Conservation (phyloP, 495 filamentous ascomycete species). For the Talaromyces stipitatus region DNA sequence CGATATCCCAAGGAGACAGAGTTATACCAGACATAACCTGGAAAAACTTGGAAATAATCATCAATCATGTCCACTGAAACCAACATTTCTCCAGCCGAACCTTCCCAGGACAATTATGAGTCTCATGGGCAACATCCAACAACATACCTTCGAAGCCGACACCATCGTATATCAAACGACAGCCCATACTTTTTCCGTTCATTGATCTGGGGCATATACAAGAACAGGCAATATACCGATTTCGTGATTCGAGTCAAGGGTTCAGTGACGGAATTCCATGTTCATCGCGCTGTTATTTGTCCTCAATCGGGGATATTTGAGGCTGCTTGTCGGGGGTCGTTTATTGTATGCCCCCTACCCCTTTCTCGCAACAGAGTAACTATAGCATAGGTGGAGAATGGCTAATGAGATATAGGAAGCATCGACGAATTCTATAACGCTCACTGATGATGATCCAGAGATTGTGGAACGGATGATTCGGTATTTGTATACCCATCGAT, state of each 20-base stretch:
- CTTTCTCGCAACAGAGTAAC: no score
- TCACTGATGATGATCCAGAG: conserved; percentile 13
- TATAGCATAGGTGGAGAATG: no score
- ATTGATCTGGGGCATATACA: conserved; percentile 1
- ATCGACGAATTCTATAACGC: conserved; percentile 1
- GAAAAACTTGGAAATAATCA: no score
- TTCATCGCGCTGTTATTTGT: conserved; percentile 20
- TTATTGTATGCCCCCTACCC: neutral
- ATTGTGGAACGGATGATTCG: conserved; percentile 18
- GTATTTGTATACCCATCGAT: conserved; percentile 16
- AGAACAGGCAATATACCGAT: conserved; percentile 20
- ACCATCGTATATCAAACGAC: neutral
- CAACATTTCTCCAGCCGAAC: no score
- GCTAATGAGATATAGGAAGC: conserved; percentile 3
- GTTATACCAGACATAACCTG: neutral
- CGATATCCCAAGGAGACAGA: neutral
- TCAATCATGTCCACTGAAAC: neutral
- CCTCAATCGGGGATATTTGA: conserved; percentile 5
- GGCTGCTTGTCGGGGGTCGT: conserved; percentile 7
- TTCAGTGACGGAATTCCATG: conserved; percentile 13
- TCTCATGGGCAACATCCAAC: neutral
- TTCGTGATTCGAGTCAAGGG: conserved; percentile 20
- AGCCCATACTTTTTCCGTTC: conserved; percentile 3
- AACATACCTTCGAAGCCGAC: neutral
- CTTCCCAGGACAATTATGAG: neutral